phyloP scores from a whole-genome alignment of 2,329 filamentous ascomycete species.

The Byssochlamys sp. region DNA sequence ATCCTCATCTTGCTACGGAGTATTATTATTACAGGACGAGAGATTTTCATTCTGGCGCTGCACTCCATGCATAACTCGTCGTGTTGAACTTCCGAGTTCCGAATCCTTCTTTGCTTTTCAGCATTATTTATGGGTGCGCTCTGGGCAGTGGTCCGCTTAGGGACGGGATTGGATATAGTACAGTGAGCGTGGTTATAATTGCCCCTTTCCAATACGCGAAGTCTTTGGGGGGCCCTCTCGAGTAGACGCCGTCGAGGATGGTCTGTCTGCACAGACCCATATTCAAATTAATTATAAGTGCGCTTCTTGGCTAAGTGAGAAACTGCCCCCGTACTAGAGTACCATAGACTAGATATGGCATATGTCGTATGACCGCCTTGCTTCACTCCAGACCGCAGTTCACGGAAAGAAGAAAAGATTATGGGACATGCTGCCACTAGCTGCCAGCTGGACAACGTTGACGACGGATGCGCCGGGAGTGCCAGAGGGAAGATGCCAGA shows the following conservation, averaged over 20 bases:
- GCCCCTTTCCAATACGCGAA: not conserved
- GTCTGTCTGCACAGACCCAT: not conserved
- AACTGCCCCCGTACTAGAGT: not conserved
- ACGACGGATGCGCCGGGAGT: not conserved
- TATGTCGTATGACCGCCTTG: not conserved
- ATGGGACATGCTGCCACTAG: not conserved
- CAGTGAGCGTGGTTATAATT: not conserved
- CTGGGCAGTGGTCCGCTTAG: not conserved
- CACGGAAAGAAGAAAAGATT: not conserved
- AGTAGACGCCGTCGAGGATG: not conserved
- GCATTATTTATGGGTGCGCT: too few relatives aligned
- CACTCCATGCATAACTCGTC: not conserved
- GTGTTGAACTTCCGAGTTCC: not conserved
- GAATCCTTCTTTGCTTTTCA: not conserved
- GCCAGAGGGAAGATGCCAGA: not conserved
- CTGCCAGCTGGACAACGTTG: not conserved
- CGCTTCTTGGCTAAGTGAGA: not conserved
- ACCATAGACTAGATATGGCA: too few relatives aligned
- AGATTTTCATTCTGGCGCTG: not conserved
- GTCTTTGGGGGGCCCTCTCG: not conserved
- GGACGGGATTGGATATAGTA: not conserved
- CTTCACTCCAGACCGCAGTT: not conserved
- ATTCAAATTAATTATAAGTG: not conserved
- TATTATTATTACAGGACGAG: not conserved
- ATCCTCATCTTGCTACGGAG: not conserved